Evolutionary conservation across 257 asterid species (phyloP).

Genomic region (Primulina eburnea): DNA sequence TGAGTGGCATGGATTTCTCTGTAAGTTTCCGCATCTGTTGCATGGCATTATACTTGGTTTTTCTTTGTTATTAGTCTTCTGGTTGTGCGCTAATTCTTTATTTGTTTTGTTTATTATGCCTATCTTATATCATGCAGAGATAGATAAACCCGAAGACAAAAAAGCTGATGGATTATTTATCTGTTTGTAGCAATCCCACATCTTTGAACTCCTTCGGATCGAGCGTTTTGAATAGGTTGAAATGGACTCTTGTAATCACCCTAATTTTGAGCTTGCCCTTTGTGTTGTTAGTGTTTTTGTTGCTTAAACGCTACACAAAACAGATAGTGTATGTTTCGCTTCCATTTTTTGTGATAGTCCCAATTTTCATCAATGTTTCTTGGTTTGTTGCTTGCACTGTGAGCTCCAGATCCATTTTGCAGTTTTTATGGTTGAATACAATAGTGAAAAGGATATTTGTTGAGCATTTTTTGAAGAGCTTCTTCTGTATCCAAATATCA

Average conservation of each 20-base stretch:
- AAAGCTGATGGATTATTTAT: constrained; percentile 12
- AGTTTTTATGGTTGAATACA: too few relatives aligned
- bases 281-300: constrained; percentile 50
- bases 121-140: too few relatives aligned
- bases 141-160: too few relatives aligned
- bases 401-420: constrained; percentile 59
- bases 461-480: too few relatives aligned
- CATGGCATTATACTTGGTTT: too few relatives aligned
- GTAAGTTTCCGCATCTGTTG: too few relatives aligned
- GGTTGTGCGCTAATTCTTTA: too few relatives aligned
- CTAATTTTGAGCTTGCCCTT: constrained; percentile 61
- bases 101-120: too few relatives aligned
- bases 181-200: constrained; percentile 26
- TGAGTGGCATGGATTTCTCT: too few relatives aligned
- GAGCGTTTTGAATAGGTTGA: constrained; percentile 53
- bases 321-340: constrained; percentile 81
- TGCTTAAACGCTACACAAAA: constrained; percentile 78
- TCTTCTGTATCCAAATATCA: too few relatives aligned
- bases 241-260: constrained; percentile 81
- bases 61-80: too few relatives aligned
- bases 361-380: constrained; percentile 60
- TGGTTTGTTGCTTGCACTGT: constrained; percentile 95
- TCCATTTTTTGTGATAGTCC: constrained; percentile 82
- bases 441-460: too few relatives aligned
- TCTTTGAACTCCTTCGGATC: constrained; percentile 33